These are phyloP conservation scores for Barnettozyma botsteinii DNA, from an alignment of 805 yeast genomes.

Conservation along the genomic window DNA sequence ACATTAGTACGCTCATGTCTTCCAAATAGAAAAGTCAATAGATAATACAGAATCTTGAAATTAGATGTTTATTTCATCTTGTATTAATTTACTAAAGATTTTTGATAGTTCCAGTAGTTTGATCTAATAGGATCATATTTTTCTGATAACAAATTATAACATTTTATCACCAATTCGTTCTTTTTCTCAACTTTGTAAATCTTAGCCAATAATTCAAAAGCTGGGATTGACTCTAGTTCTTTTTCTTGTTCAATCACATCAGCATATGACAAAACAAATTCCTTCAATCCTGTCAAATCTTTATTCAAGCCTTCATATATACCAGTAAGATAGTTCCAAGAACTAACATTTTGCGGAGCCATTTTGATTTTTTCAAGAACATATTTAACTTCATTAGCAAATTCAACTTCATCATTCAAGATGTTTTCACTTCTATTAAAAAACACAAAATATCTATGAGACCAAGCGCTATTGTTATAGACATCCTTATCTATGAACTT, in stretches of 20 bases:
- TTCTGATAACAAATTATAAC: constrained; percentile 46
- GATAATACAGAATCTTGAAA: too few relatives aligned
- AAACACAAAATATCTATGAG: constrained; percentile 64
- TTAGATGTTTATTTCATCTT: too few relatives aligned
- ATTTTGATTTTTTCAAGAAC: constrained; percentile 41
- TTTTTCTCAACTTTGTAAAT: constrained; percentile 33
- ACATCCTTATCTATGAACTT: constrained; percentile 53
- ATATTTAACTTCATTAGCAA: constrained; percentile 48
- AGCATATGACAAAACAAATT: constrained; percentile 41
- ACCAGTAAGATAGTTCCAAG: constrained; percentile 81
- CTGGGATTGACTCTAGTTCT: constrained; percentile 44
- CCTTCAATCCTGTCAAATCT: constrained; percentile 35
- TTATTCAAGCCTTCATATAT: constrained; percentile 32
- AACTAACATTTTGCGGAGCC: constrained; percentile 77
- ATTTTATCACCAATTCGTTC: constrained; percentile 31
- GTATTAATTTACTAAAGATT: constrained; percentile 9
- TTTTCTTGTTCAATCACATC: constrained; percentile 18
- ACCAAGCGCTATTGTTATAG: constrained; percentile 92
- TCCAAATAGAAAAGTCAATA: too few relatives aligned
- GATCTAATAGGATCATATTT: constrained; percentile 57
- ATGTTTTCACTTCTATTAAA: constrained; percentile 20
- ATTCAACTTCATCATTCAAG: constrained; percentile 16
- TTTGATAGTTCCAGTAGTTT: constrained; percentile 55
- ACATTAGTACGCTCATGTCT: too few relatives aligned
- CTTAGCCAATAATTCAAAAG: constrained; percentile 56